Evolutionary conservation across 331 rosid genomes (phyloP).

Genomic region (Acacia pycnantha): DNA sequence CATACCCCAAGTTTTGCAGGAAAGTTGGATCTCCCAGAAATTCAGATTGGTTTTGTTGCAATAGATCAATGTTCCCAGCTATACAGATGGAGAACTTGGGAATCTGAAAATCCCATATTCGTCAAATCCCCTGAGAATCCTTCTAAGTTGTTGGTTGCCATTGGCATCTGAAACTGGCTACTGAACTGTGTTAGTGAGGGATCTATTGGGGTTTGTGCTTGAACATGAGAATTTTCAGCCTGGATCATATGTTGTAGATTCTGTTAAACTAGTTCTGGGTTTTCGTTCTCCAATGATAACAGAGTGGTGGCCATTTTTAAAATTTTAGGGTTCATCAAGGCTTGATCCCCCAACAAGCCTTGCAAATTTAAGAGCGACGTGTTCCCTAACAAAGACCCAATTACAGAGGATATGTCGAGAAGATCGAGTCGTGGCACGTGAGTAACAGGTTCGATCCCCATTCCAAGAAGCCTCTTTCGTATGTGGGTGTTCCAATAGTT

Average conservation of each 20-base stretch:
- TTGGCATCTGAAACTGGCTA: slow-evolving; percentile 31
- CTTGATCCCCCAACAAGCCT: slow-evolving; percentile 48
- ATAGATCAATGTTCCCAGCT: slow-evolving; percentile 9
- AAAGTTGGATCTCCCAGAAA: slow-evolving; percentile 28
- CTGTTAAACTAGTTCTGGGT: slow-evolving; percentile 34
- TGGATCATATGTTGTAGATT: slow-evolving; percentile 40
- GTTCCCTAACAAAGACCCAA: slow-evolving; percentile 44
- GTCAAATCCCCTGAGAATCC: slow-evolving; percentile 9
- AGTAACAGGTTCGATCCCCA: slow-evolving; percentile 87
- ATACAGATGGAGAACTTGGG: slow-evolving; percentile 28
- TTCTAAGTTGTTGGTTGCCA: slow-evolving; percentile 23
- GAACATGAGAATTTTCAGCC: slow-evolving; percentile 3
- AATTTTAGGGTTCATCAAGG: slow-evolving; percentile 47
- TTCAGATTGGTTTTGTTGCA: slow-evolving; percentile 38
- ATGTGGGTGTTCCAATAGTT: slow-evolving; percentile 91
- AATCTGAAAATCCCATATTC: slow-evolving; percentile 24
- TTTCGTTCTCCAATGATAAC: slow-evolving; percentile 40
- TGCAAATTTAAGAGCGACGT: slow-evolving; percentile 52
- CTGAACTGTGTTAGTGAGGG: slow-evolving; percentile 20
- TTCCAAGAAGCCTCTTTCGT: slow-evolving; percentile 65
- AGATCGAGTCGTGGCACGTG: slow-evolving; percentile 77
- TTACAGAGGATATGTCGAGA: slow-evolving; percentile 59
- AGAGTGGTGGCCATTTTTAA: slow-evolving; percentile 49
- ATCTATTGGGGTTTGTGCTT: slow-evolving; percentile 25
- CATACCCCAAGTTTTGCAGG: slow-evolving; percentile 37